Conservation (phyloP, 139 green algal genomes). For the Pseudopediastrum boryanum region DNA sequence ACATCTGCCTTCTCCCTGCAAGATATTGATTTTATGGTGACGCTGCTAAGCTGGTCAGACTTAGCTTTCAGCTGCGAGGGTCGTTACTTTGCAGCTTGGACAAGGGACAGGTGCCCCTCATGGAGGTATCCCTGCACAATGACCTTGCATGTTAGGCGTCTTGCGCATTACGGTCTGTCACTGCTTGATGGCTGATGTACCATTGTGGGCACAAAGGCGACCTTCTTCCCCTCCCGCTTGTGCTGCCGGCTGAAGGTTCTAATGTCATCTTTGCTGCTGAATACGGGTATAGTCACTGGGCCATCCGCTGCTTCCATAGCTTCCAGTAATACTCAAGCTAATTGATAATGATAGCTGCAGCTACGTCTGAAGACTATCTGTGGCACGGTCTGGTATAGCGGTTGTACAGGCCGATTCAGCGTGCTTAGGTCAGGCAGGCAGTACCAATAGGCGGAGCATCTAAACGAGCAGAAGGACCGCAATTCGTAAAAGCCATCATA, state of each 20-base stretch:
- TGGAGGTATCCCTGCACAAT: constrained; percentile 89
- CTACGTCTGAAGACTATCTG: too few relatives aligned
- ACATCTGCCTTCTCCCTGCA: constrained; percentile 77
- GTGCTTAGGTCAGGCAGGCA: too few relatives aligned
- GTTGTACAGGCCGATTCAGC: too few relatives aligned
- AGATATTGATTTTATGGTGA: not conserved
- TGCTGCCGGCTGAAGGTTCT: constrained; percentile 70
- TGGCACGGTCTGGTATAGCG: too few relatives aligned
- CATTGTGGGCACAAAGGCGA: constrained; percentile 98
- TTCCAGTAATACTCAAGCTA: too few relatives aligned
- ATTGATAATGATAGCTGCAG: too few relatives aligned
- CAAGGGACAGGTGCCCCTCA: constrained; percentile 91
- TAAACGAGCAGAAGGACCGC: too few relatives aligned
- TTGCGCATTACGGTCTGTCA: not conserved
- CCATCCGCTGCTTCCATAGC: too few relatives aligned
- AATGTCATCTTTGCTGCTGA: constrained; percentile 66
- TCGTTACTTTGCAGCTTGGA: constrained; percentile 71
- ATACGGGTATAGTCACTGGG: constrained; percentile 22
- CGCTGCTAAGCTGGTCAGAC: not conserved
- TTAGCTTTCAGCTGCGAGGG: not conserved
- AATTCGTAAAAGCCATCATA: too few relatives aligned
- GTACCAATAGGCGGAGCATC: too few relatives aligned
- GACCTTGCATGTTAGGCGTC: not conserved
- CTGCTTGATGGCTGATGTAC: constrained; percentile 44
- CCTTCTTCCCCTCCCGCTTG: constrained; percentile 57